These are phyloP conservation scores for Xylona heveae DNA, from an alignment of 495 filamentous ascomycete species.

Conservation along the genomic window DNA sequence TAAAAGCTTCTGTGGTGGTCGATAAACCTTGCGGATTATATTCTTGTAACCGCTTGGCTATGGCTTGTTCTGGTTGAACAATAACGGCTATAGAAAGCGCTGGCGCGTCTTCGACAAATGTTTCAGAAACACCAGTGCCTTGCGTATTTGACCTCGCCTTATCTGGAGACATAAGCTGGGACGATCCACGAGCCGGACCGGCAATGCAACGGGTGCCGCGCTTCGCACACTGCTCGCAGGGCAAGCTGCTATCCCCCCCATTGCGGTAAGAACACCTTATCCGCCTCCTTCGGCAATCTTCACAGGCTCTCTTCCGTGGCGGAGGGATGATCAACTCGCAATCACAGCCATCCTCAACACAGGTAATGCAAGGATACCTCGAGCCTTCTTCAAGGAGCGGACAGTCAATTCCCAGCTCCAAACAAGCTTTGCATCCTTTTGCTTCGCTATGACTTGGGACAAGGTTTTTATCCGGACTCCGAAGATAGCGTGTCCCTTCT, in stretches of 20 bases:
- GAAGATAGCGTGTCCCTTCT: too few species aligned
- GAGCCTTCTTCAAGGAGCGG: constrained; percentile 9
- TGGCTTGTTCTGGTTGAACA: too few species aligned
- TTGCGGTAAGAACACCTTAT: constrained; percentile 9
- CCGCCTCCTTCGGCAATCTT: constrained; percentile 7
- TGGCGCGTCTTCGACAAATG: not conserved
- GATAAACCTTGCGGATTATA: not conserved
- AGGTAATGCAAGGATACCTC: constrained; percentile 9
- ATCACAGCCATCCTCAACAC: constrained; percentile 8
- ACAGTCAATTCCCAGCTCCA: constrained; percentile 6
- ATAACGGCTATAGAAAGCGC: too few species aligned
- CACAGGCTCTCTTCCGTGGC: constrained; percentile 9
- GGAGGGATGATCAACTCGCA: constrained; percentile 10
- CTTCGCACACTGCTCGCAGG: constrained; percentile 8
- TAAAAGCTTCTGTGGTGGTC: not conserved
- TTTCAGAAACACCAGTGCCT: not conserved
- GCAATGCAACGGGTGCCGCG: constrained; percentile 10
- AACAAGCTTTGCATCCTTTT: constrained; percentile 9
- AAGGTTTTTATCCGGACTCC: too few species aligned
- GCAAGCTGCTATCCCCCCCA: constrained; percentile 5
- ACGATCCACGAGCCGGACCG: constrained; percentile 7
- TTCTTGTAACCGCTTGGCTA: too few species aligned
- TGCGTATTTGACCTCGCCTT: constrained; percentile 4
- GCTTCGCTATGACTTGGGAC: too few species aligned
- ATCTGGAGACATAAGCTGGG: constrained; percentile 3